Base-by-base conservation (phyloP, 345 rosid genomes). In the Citrus unshiu region DNA sequence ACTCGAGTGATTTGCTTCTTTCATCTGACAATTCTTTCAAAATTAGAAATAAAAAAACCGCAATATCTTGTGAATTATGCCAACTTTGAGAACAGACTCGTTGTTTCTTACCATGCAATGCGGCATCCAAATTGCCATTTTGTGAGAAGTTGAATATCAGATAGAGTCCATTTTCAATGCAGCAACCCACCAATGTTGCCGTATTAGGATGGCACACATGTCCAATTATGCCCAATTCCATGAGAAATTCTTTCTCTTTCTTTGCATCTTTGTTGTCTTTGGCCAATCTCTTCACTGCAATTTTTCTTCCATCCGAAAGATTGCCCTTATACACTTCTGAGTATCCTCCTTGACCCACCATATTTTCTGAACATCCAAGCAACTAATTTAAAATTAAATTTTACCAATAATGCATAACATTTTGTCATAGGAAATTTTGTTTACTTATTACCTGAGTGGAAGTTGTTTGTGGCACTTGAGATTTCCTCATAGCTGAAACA, bases 291-390 rank as follows among this genome's bases (percentile, higher is more conserved):
- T 95, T 95, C 78, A 93, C 97, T 19, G 99, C 99, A 46, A 93
- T 85, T 25, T 81, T 74, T 83, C 83, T 87, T 63, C 97, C 98
- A 78, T 92, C 91, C n/a, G 77, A 70, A 75, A 95, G 88, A 74
- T 91, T 91, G 24, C 99, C 99, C 86, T 89, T 89, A 78, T 93
- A 95, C 43, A 95, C 99, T 74, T 95, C 97, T 22, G 99, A 91
- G 84, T 90, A 92, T 27, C 98, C 99, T 19, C 99, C 97, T 85
- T 87, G 77, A 9, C 98, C 98, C 29, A 91, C 93, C 78, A 92
- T 78, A 39, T 89, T 89, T 60, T 89, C 99, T 95, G 86, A 58
- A 68, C 71, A 61, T 78, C 78, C 70, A 76, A 57, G 27, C 39
- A 69, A 58, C 9, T 29, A 21, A 57, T 18, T 37, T 7, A 21